These are phyloP conservation scores for Wickerhamomyces kurtzmanii DNA, from an alignment of 805 yeast species.

Conservation along the genomic window DNA sequence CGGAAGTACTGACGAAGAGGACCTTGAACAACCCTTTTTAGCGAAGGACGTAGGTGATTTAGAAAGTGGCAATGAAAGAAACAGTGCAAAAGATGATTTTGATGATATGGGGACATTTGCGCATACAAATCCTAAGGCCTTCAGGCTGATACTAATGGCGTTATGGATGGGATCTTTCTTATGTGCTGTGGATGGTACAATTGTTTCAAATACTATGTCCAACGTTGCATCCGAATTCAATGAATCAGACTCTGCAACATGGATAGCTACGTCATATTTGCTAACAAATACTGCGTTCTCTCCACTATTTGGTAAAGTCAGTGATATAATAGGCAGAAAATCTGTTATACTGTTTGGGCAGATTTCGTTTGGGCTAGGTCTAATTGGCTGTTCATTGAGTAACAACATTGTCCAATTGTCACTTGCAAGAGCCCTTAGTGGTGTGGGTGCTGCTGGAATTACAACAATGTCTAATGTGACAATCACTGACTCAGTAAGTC, in stretches of 20 bases:
- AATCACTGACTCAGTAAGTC: conserved; percentile 45
- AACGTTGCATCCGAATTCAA: conserved; percentile 51
- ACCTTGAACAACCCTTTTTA: no score
- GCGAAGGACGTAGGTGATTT: no score
- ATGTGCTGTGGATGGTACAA: conserved; percentile 49
- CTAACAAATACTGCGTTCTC: conserved; percentile 67
- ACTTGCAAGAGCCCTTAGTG: conserved; percentile 43
- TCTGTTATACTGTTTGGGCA: conserved; percentile 33
- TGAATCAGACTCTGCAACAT: conserved; percentile 38
- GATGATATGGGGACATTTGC: no score
- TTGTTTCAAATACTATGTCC: conserved; percentile 48
- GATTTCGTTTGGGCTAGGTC: conserved; percentile 33
- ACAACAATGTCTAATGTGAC: conserved; percentile 40
- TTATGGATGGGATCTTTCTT: conserved; percentile 38
- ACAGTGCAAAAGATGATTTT: no score
- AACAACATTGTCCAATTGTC: conserved; percentile 32
- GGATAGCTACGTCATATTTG: conserved; percentile 70
- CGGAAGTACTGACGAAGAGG: no score
- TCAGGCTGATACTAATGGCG: conserved; percentile 13
- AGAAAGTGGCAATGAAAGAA: no score
- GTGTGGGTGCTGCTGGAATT: conserved; percentile 51
- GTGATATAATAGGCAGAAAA: conserved; percentile 55
- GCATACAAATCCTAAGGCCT: no score
- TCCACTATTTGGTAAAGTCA: conserved; percentile 61
- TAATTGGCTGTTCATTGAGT: conserved; percentile 30